Conservation (phyloP, 345 rosid species). For the Angophora floribunda region DNA sequence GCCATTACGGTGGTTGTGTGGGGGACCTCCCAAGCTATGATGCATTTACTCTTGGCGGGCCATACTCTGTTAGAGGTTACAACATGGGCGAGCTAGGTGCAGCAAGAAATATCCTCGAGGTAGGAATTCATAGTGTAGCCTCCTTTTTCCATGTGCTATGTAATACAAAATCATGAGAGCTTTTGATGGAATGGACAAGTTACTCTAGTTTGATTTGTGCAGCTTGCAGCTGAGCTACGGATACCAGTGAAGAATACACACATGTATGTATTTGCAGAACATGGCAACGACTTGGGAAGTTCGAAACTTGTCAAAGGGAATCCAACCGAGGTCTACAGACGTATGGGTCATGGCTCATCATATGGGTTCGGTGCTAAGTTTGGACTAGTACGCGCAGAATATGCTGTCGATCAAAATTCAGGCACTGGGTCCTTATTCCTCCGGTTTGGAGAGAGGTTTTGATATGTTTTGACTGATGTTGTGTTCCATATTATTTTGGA, state of each 20-base stretch:
- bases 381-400: constrained; percentile 88
- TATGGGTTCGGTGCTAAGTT: constrained; percentile 85
- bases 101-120: constrained; percentile 85
- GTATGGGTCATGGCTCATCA: constrained; percentile 91
- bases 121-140: constrained; percentile 5
- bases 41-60: constrained; percentile 97
- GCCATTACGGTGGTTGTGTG: constrained; percentile 98
- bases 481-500: not conserved
- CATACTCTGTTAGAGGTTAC: constrained; percentile 96
- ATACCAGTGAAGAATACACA: constrained; percentile 83
- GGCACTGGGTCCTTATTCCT: constrained; percentile 88
- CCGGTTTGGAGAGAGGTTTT: constrained; percentile 90
- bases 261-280: constrained; percentile 84
- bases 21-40: constrained; percentile 99
- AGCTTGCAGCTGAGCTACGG: constrained; percentile 96
- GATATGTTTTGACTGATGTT: not conserved
- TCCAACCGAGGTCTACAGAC: constrained; percentile 88
- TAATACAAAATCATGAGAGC: not conserved
- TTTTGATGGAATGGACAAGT: not conserved
- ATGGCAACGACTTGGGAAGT: constrained; percentile 90
- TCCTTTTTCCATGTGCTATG: not conserved
- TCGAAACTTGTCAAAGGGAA: constrained; percentile 97
- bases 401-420: constrained; percentile 91
- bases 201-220: constrained; percentile 1
- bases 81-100: constrained; percentile 99